Evolutionary conservation across 2,329 filamentous ascomycete genomes (phyloP), one percentile per base, ranked within the genome.

Genomic region (Colletotrichum musae): DNA sequence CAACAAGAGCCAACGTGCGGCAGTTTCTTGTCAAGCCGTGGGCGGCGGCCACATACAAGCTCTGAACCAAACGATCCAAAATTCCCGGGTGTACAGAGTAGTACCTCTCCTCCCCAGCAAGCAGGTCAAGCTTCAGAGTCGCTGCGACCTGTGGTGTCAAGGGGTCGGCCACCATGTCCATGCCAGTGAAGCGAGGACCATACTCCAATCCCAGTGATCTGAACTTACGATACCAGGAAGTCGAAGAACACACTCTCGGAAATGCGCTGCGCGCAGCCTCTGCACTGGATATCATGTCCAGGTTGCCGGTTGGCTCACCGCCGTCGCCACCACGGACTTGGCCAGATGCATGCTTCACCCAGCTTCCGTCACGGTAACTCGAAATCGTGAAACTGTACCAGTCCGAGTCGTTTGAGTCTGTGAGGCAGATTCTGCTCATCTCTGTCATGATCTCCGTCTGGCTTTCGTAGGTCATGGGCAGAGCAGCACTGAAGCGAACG

Each of bases 371-470:
- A 36, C 41, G 45, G 36, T 65, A 36, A 24, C 45, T 58, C 12
- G 62, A 58, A 18, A 68, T 64, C 6, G 58, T 58, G n/a, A 68
- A 68, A 5, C 36, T 41, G n/a, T 68, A 68, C 65, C 65, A 68
- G 26, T 61, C 53, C 13, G 41, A 54, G 53, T 61, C 50, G n/a
- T 45, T n/a, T 36, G 57, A 47, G 39, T 58, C 53, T 16, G 58
- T 63, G 0, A 67, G n/a, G 10, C 24, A 5, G 36, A 64, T 47
- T 3, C 12, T 53, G 4, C 21, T 39, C 9, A 68, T 48, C 16
- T 57, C 21, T 5, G 65, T 68, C 10, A 68, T 36, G 36, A 68
- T 32, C 48, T 71, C 70, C 6, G 45, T 62, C 47, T 60, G 50
- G 12, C 41, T 64, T 3, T 54, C 54, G 16, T 60, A 62, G 26